These are phyloP conservation scores for Mycena leptocephala DNA, from an alignment of 768 basidiomycete species.

Conservation along the genomic window DNA sequence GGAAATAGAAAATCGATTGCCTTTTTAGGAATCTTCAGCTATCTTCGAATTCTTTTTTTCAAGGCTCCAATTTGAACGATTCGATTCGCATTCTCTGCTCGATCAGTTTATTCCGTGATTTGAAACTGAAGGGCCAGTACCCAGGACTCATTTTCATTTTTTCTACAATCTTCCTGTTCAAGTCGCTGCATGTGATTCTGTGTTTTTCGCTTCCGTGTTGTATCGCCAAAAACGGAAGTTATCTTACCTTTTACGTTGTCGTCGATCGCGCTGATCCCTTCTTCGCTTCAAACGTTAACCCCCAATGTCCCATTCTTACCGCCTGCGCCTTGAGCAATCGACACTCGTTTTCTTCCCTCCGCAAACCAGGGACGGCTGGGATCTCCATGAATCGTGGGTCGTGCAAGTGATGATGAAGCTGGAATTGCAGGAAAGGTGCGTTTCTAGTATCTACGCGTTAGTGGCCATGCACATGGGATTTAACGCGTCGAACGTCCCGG, in stretches of 20 bases:
- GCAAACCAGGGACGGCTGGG: background rate
- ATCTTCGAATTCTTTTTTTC: too few species aligned
- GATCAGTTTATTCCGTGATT: too few species aligned
- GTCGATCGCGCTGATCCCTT: background rate
- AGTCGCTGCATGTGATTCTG: too few species aligned
- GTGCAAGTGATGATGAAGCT: conserved; percentile 33
- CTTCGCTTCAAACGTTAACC: background rate
- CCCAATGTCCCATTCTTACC: background rate
- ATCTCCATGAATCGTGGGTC: conserved; percentile 9
- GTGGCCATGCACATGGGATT: too few species aligned
- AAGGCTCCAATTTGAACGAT: too few species aligned
- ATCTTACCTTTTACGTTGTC: conserved; percentile 1
- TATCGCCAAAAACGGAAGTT: background rate
- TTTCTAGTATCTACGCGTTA: background rate
- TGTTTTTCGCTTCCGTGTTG: background rate
- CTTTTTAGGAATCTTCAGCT: too few species aligned
- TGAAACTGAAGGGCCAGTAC: too few species aligned
- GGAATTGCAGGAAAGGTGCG: background rate
- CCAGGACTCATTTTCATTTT: too few species aligned
- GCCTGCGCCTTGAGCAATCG: conserved; percentile 22
- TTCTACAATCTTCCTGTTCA: too few species aligned
- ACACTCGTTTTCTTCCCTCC: conserved; percentile 31
- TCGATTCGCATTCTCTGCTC: too few species aligned
- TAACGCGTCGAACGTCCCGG: background rate
- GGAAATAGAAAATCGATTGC: conserved; percentile 1